Evolutionary conservation across 2,329 filamentous ascomycete species (phyloP), one percentile per base, ranked within the genome.

Genomic region (Aulographum hederae): DNA sequence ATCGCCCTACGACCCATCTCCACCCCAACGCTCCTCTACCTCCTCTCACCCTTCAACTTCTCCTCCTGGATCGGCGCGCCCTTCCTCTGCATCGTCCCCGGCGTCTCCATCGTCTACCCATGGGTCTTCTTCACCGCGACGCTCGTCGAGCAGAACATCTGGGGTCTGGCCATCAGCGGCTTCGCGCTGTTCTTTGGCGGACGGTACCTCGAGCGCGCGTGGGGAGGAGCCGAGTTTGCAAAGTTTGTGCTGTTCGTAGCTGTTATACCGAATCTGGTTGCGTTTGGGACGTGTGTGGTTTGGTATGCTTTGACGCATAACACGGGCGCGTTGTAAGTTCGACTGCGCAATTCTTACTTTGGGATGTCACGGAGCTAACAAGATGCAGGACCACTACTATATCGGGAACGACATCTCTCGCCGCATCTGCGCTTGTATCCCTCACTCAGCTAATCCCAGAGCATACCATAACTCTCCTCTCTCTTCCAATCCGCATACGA

Each of bases 401-500:
- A 47, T 80, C 79, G 43, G 89, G 89, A 43, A 85, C 84, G 34
- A 76, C 93, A 39, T 74, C 85, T 12, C 64, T 94, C 35, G 86
- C 94, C 54, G 84, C 89, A 29, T 76, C 79, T 38, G 95, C 95
- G 60, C 78, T 98, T 38, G 81, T 95, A 45, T 81, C 86, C 33
- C 93, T 95, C 58, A 95, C 92, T 58, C 89, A 98, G 56, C 79
- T 98, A 31, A 78, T 95, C 21, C 89, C 89, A 15, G 85, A 93
- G 38, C 89, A 98, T 54, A 98, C 89, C 8, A 86, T 95, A 32
- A 89, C 86, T 4, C 70, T 98, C 36, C 86, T 93, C 60, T 78
- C 78, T 40, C 84, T 84, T 40, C 60, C 93, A 38, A 52, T 95
- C 36, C 92, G 89, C 37, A 73, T 95, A 52, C 79, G 86, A 42